Evolutionary conservation across 2,329 filamentous ascomycete genomes (phyloP).

Genomic region (Penicillium nordicum): DNA sequence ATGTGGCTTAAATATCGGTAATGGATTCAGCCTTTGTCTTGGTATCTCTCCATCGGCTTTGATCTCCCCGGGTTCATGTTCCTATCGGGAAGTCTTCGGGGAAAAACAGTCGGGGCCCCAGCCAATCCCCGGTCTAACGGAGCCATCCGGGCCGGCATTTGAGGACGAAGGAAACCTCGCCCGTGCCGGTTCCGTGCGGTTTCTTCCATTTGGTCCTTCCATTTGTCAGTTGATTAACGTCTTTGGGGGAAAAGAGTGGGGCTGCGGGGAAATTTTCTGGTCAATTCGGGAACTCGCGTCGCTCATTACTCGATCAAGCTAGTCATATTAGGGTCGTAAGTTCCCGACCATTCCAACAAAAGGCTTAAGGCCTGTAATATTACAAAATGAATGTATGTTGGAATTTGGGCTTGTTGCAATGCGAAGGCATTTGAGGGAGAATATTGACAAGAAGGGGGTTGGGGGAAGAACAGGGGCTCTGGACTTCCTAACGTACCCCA

Average conservation of each 20-base stretch:
- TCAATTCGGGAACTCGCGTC: not conserved
- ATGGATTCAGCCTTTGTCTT: not conserved
- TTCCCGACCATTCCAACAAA: not conserved
- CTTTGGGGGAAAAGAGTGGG: not conserved
- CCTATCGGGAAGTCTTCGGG: not conserved
- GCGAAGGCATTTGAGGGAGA: not conserved
- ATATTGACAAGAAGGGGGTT: not conserved
- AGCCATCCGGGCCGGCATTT: not conserved
- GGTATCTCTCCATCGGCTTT: not conserved
- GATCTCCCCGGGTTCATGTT: not conserved
- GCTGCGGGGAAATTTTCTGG: not conserved
- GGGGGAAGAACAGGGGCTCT: not conserved
- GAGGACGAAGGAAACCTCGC: too few species aligned
- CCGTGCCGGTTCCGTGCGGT: too few species aligned
- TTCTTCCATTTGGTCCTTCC: too few species aligned
- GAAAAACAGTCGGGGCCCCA: not conserved
- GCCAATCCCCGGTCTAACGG: not conserved
- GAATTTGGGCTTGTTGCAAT: not conserved
- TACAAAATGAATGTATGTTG: not conserved
- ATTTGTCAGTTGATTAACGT: not conserved
- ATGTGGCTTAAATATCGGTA: not conserved
- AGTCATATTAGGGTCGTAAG: not conserved
- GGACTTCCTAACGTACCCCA: not conserved
- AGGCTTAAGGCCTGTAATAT: not conserved
- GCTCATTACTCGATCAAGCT: not conserved